Evolutionary conservation across 2,329 filamentous ascomycete species (phyloP).

Genomic region (Zarea fungicola): DNA sequence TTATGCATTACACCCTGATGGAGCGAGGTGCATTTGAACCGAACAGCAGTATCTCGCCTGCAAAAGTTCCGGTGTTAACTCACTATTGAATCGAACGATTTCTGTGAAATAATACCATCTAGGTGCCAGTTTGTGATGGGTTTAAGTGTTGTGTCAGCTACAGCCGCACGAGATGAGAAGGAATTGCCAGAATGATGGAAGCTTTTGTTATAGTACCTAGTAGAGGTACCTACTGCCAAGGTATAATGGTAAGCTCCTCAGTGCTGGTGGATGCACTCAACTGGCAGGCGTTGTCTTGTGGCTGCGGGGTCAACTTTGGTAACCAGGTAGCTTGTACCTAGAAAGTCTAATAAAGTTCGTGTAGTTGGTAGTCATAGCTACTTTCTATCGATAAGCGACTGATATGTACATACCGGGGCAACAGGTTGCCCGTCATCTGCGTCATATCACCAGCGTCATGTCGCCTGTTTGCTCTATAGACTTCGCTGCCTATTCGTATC

Average conservation of each 20-base stretch:
- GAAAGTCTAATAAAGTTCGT: neutral
- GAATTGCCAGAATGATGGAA: no score
- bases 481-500: neutral
- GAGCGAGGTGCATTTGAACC: no score
- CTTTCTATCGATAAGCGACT: conserved; percentile 8
- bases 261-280: neutral
- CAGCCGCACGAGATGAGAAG: no score
- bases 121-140: no score
- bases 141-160: no score
- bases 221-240: no score
- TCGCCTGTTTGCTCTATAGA: conserved; percentile 4
- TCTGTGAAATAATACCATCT: no score
- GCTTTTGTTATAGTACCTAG: no score
- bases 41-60: no score
- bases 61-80: no score
- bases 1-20: no score
- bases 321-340: neutral
- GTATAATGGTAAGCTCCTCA: neutral
- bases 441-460: conserved; percentile 10
- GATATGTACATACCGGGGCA: conserved; percentile 16
- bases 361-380: neutral
- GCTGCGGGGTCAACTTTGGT: neutral
- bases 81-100: no score
- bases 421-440: conserved; percentile 13
- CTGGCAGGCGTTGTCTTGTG: neutral